Percentiles rank a stretch among this genome's conserved stretches.
Conservation (phyloP, 2,329 filamentous ascomycete genomes). For the Aspergillus brunneoviolaceus region DNA sequence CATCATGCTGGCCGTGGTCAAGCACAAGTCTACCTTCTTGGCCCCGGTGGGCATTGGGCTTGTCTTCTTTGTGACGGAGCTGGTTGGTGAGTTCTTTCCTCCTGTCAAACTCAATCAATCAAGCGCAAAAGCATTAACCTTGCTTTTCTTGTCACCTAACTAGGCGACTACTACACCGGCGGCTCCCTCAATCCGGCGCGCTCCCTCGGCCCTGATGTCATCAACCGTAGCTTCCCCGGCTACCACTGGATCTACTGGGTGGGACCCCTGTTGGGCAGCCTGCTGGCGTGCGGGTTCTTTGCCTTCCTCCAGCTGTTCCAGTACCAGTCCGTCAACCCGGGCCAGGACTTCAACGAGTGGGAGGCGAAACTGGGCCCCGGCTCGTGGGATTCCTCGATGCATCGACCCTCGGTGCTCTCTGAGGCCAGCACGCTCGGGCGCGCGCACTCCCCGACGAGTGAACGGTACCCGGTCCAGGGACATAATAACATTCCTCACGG, state of each 20-base stretch:
- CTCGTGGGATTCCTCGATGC: slow-evolving; percentile 21
- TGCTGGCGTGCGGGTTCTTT: slow-evolving; percentile 52
- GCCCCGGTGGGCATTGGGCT: slow-evolving; percentile 72
- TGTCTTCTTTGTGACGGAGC: slow-evolving; percentile 63
- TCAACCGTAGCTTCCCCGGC: slow-evolving; percentile 45
- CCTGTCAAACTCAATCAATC: background rate
- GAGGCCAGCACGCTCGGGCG: slow-evolving; percentile 15
- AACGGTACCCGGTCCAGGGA: background rate
- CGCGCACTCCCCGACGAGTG: slow-evolving; percentile 10
- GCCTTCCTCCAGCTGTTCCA: slow-evolving; percentile 47
- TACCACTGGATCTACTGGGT: slow-evolving; percentile 56
- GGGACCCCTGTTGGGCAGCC: slow-evolving; percentile 46
- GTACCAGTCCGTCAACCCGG: slow-evolving; percentile 47
- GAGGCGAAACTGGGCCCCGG: slow-evolving; percentile 24
- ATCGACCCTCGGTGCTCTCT: slow-evolving; percentile 16
- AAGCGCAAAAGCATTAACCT: background rate
- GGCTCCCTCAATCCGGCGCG: slow-evolving; percentile 51
- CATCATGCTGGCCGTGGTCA: slow-evolving; percentile 70
- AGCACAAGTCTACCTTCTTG: slow-evolving; percentile 69
- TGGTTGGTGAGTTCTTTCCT: slow-evolving; percentile 41
- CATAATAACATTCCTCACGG: background rate
- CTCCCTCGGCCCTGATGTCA: slow-evolving; percentile 49
- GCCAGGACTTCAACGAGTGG: slow-evolving; percentile 56
- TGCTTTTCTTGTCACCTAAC: background rate
- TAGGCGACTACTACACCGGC: slow-evolving; percentile 50